Conservation (phyloP, 1,139 yeast species). For the Pneumocystis murina region DNA sequence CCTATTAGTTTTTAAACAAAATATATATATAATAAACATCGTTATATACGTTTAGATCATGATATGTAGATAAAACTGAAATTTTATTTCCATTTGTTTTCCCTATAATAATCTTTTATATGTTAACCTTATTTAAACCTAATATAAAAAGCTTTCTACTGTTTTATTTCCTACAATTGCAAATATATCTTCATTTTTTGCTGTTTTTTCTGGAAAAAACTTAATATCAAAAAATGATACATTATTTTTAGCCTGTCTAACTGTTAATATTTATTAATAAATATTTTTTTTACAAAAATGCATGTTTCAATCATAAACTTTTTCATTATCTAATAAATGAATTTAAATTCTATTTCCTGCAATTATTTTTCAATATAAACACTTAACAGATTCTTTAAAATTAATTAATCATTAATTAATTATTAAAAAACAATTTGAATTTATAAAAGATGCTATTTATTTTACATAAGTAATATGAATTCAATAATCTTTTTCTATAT, state of each 20-base stretch:
- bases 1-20: background rate
- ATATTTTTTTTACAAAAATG: background rate
- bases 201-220: background rate
- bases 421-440: too few relatives aligned
- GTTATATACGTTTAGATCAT: background rate
- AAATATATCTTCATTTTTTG: background rate
- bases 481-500: too few relatives aligned
- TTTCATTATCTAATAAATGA: background rate
- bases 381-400: too few relatives aligned
- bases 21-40: background rate
- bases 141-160: background rate
- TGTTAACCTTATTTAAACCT: background rate
- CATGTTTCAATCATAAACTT: background rate
- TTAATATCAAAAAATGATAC: background rate
- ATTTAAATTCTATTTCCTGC: too few relatives aligned
- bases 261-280: background rate
- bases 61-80: background rate
- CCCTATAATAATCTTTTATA: background rate
- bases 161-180: background rate
- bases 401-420: too few relatives aligned
- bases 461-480: too few relatives aligned
- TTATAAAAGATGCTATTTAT: too few relatives aligned
- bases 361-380: background rate
- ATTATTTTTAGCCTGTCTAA: background rate
- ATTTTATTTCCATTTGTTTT: background rate